Evolutionary conservation across 176 grass and related monocot genomes (phyloP).

Genomic region (Pontederia paniculata): DNA sequence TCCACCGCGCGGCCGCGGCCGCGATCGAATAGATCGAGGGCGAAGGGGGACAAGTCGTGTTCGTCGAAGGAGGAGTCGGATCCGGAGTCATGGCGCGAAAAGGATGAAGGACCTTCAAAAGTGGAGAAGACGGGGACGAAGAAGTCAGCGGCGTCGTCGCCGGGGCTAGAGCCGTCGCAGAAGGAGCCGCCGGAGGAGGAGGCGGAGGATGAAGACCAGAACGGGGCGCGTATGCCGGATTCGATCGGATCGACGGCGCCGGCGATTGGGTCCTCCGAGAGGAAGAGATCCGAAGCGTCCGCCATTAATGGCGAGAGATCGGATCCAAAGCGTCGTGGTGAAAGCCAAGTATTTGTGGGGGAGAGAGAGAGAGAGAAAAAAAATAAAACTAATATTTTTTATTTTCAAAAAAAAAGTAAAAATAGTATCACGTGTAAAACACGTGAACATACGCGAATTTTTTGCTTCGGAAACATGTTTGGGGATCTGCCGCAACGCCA

Average conservation of each 20-base stretch:
- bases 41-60: too few relatives aligned
- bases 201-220: not conserved
- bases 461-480: too few relatives aligned
- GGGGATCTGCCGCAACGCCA: too few relatives aligned
- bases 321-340: too few relatives aligned
- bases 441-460: too few relatives aligned
- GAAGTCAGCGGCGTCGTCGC: not conserved
- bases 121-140: not conserved
- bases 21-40: not conserved
- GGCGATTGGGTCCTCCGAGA: not conserved
- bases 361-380: not conserved
- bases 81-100: not conserved
- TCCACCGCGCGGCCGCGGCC: not conserved
- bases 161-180: not conserved
- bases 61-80: not conserved
- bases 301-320: constrained; percentile 1
- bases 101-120: not conserved
- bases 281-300: not conserved
- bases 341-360: not conserved
- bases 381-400: too few relatives aligned
- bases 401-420: too few relatives aligned
- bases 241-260: not conserved
- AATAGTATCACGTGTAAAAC: too few relatives aligned
- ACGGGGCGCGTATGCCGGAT: not conserved
- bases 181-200: too few relatives aligned